Percentiles rank a stretch among this genome's conserved stretches.
phyloP scores from a whole-genome alignment of 257 asterid species.

The Solanum stenotomum region DNA sequence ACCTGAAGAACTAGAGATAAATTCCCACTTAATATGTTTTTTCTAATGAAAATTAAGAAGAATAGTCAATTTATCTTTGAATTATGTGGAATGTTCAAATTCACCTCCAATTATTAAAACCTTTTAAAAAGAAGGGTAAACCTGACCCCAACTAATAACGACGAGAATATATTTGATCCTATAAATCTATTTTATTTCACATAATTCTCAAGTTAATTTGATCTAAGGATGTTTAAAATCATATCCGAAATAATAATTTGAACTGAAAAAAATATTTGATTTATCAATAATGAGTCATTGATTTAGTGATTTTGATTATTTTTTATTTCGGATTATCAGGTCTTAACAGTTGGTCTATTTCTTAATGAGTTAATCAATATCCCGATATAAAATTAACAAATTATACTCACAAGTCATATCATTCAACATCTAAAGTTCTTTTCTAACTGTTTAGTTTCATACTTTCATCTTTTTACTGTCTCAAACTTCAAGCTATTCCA shows the following conservation, averaged over 20 bases:
- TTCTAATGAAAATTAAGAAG: too few species aligned
- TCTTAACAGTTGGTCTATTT: too few species aligned
- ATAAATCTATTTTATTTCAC: neutral
- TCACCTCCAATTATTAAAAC: neutral
- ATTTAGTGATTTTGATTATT: neutral
- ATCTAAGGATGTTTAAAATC: neutral
- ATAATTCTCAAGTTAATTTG: neutral
- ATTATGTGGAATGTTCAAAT: neutral
- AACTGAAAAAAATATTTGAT: too few species aligned
- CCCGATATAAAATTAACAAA: rapidly evolving
- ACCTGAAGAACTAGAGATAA: neutral
- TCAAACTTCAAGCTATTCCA: rapidly evolving
- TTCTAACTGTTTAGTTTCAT: neutral
- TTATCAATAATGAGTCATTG: neutral
- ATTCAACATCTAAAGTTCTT: rapidly evolving
- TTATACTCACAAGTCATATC: neutral
- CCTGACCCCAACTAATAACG: neutral
- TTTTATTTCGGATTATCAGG: rapidly evolving
- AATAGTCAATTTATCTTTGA: neutral
- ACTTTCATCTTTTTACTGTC: too few species aligned
- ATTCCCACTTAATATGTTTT: too few species aligned
- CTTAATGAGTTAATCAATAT: neutral
- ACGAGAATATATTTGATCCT: neutral
- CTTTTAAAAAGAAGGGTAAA: neutral
- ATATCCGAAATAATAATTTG: rapidly evolving